A percentile compares a stretch with the other conserved stretches of the same genome.
Conservation (phyloP, 2,329 filamentous ascomycete species). For the Hysterium pulicare region DNA sequence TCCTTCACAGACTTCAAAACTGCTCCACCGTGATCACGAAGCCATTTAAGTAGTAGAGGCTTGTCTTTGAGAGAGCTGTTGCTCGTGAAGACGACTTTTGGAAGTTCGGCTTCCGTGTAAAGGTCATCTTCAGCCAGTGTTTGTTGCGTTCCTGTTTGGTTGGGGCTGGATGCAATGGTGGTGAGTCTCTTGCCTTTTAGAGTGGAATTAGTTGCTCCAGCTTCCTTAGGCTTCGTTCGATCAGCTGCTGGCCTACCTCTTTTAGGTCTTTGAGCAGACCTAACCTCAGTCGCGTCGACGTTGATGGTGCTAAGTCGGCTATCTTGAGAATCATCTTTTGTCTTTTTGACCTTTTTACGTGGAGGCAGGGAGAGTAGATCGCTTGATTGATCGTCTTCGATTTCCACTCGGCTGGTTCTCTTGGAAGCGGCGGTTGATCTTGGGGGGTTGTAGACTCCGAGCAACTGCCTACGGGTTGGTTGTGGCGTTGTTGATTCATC, state of each 20-base stretch:
- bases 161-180: no score
- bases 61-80: slow-evolving; percentile 26
- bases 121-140: slow-evolving; percentile 1
- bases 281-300: neutral
- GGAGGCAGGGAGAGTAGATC: neutral
- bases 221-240: no score
- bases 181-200: no score
- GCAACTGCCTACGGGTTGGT: neutral
- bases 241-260: no score
- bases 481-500: neutral
- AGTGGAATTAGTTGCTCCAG: no score
- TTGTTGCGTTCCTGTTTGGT: no score
- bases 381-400: neutral
- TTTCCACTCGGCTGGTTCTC: neutral
- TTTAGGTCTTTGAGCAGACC: neutral
- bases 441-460: no score
- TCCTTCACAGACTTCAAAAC: slow-evolving; percentile 31
- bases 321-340: slow-evolving; percentile 8
- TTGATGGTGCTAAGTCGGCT: neutral
- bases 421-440: neutral
- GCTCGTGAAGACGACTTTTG: slow-evolving; percentile 33
- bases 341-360: slow-evolving; percentile 6
- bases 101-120: slow-evolving; percentile 25
- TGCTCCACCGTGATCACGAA: slow-evolving; percentile 30
- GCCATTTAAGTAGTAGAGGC: slow-evolving; percentile 26